These are phyloP conservation scores for Uronychia binucleata DNA, from an alignment of 73 alveolate species.

Conservation along the genomic window DNA sequence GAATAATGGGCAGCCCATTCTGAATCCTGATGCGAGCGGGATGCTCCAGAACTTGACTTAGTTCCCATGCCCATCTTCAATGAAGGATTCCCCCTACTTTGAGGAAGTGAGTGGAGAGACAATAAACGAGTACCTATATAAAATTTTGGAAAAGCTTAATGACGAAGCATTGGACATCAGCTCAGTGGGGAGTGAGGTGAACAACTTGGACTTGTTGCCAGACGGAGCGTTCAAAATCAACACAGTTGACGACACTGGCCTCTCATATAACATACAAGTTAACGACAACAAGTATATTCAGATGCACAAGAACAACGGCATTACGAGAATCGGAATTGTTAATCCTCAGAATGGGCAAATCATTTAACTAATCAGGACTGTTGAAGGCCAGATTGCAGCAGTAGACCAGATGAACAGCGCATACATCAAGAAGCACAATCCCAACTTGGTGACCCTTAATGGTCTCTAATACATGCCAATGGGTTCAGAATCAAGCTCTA, in stretches of 20 bases:
- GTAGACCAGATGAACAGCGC: constrained; percentile 85
- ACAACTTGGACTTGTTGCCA: constrained; percentile 53
- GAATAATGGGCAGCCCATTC: constrained; percentile 33
- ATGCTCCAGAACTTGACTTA: constrained; percentile 10
- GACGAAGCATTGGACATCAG: background rate
- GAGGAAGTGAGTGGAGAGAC: background rate
- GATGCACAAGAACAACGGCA: constrained; percentile 91
- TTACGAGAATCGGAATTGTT: constrained; percentile 73
- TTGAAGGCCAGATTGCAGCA: constrained; percentile 73
- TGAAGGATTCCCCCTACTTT: constrained; percentile 2
- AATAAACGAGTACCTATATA: background rate
- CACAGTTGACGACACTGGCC: constrained; percentile 58
- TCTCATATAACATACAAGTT: constrained; percentile 77
- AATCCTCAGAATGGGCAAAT: constrained; percentile 43
- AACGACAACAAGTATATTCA: constrained; percentile 78
- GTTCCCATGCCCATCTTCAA: background rate
- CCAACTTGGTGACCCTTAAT: constrained; percentile 67
- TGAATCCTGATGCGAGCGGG: constrained; percentile 20
- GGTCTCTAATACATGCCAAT: constrained; percentile 92
- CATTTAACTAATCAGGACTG: background rate
- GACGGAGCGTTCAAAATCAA: constrained; percentile 90
- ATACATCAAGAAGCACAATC: constrained; percentile 69
- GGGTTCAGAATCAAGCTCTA: constrained; percentile 69
- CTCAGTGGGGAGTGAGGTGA: background rate
- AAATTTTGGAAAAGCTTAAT: background rate